Percentiles rank a stretch among this genome's conserved stretches.
These are phyloP conservation scores for Fraxinus floribunda DNA, from an alignment of 305 asterid species.

Conservation along the genomic window DNA sequence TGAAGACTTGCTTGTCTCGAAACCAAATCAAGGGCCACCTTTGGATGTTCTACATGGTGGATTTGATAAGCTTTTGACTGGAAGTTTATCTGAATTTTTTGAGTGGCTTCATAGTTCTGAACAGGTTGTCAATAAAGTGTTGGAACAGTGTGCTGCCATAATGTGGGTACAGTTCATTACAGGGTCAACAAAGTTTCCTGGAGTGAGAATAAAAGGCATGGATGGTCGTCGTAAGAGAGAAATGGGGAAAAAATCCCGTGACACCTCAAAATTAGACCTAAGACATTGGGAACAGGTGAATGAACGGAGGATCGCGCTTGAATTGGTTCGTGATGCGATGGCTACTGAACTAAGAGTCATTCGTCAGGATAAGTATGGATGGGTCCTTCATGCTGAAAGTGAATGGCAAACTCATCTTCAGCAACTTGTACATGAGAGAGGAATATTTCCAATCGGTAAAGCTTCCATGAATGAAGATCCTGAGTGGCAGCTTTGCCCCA, in stretches of 20 bases:
- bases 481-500: constrained; percentile 97
- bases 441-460: constrained; percentile 73
- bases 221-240: constrained; percentile 97
- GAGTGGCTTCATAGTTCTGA: constrained; percentile 83
- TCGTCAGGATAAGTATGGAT: constrained; percentile 99
- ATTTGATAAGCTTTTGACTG: constrained; percentile 89
- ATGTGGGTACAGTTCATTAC: constrained; percentile 97
- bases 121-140: constrained; percentile 60
- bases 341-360: constrained; percentile 93
- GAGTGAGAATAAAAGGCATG: constrained; percentile 92
- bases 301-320: constrained; percentile 94
- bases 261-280: constrained; percentile 64
- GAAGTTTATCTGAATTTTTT: constrained; percentile 66
- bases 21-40: constrained; percentile 80
- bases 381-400: constrained; percentile 99
- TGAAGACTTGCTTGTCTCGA: constrained; percentile 90
- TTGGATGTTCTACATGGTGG: constrained; percentile 90
- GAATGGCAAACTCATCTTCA: constrained; percentile 98
- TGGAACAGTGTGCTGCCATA: constrained; percentile 89
- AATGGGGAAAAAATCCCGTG: constrained; percentile 72
- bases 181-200: constrained; percentile 93
- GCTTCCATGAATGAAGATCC: constrained; percentile 58
- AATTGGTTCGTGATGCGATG: constrained; percentile 95
- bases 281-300: constrained; percentile 98
- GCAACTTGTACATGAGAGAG: constrained; percentile 96